These are phyloP conservation scores for Acephala macrosclerotiorum DNA, from an alignment of 2,329 filamentous ascomycete species.

Conservation along the genomic window DNA sequence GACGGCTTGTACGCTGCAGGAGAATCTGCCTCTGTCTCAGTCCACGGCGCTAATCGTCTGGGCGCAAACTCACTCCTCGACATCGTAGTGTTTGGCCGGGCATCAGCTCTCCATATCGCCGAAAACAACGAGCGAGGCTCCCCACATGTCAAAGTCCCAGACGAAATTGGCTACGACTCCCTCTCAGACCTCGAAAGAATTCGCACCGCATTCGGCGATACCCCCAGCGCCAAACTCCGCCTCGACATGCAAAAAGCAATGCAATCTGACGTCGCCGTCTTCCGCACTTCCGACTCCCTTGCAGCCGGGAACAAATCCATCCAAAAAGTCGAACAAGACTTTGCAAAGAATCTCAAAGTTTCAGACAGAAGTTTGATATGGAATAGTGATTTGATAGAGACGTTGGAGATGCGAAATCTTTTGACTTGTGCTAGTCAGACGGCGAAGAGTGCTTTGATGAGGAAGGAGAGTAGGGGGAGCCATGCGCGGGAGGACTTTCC, in stretches of 20 bases:
- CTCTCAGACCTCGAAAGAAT: slow-evolving; percentile 47
- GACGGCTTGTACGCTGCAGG: slow-evolving; percentile 56
- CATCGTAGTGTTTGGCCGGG: slow-evolving; percentile 57
- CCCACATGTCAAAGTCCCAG: slow-evolving; percentile 77
- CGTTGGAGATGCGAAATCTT: slow-evolving; percentile 54
- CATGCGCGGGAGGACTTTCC: slow-evolving; percentile 56
- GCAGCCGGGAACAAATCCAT: slow-evolving; percentile 82
- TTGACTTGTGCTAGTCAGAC: slow-evolving; percentile 55
- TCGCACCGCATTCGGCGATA: slow-evolving; percentile 47
- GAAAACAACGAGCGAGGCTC: slow-evolving; percentile 56
- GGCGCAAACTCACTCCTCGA: slow-evolving; percentile 57
- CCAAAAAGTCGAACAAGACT: slow-evolving; percentile 50
- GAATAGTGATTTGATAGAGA: slow-evolving; percentile 57
- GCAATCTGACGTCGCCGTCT: slow-evolving; percentile 54
- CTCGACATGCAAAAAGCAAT: slow-evolving; percentile 53
- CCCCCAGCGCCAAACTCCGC: slow-evolving; percentile 41
- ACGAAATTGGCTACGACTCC: slow-evolving; percentile 51
- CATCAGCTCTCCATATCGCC: slow-evolving; percentile 92
- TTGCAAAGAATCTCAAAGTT: slow-evolving; percentile 45
- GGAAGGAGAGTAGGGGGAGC: slow-evolving; percentile 53
- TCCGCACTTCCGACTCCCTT: slow-evolving; percentile 76
- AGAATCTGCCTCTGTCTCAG: slow-evolving; percentile 56
- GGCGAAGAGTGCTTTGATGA: slow-evolving; percentile 50
- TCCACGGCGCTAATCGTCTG: slow-evolving; percentile 56
- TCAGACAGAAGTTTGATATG: slow-evolving; percentile 55